Evolutionary conservation across 768 basidiomycete genomes (phyloP).

Genomic region (Suillus luteus): DNA sequence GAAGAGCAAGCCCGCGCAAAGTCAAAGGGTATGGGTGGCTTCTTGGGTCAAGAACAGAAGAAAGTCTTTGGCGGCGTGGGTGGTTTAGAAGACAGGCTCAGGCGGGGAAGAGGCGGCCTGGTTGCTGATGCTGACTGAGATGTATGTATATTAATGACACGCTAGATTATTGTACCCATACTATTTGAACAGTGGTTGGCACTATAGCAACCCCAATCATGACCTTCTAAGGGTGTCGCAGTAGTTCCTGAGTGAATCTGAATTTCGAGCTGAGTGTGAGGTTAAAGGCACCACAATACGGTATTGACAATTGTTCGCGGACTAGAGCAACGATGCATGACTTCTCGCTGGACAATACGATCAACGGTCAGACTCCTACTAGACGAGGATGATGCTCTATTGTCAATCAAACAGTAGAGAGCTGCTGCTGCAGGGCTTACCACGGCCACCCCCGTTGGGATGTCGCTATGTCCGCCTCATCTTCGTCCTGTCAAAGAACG

Average conservation of each 20-base stretch:
- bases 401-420: background rate
- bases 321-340: background rate
- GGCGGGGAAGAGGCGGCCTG: slow-evolving; percentile 69
- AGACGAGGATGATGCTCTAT: background rate
- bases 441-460: background rate
- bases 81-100: slow-evolving; percentile 78
- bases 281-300: background rate
- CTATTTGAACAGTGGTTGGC: background rate
- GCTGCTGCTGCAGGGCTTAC: background rate
- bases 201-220: background rate
- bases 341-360: background rate
- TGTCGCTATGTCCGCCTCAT: background rate
- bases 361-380: background rate
- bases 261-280: background rate
- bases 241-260: background rate
- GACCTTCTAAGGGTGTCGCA: background rate
- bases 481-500: background rate
- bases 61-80: slow-evolving; percentile 79
- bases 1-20: slow-evolving; percentile 69
- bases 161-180: background rate
- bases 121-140: slow-evolving; percentile 53
- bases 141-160: slow-evolving; percentile 1
- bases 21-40: slow-evolving; percentile 77
- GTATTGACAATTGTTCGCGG: background rate
- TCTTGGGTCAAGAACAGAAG: slow-evolving; percentile 83